Conservation (phyloP, 208 protist genomes). For the Leishmania arabica region DNA sequence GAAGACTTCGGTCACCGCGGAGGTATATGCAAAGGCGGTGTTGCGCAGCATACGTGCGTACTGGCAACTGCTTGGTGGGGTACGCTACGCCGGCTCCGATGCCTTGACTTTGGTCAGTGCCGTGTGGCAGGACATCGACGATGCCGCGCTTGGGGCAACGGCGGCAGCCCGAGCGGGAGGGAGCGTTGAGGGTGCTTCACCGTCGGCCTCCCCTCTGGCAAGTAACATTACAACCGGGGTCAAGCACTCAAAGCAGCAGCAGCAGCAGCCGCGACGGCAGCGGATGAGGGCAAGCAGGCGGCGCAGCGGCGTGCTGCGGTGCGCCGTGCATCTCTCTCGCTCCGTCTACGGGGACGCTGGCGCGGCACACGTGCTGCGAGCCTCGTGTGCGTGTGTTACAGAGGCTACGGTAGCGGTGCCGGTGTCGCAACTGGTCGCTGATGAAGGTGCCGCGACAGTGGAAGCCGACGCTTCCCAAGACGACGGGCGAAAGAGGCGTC, state of each 20-base stretch:
- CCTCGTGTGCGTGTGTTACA: constrained; percentile 32
- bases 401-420: constrained; percentile 16
- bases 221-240: not conserved
- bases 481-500: not conserved
- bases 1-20: constrained; percentile 19
- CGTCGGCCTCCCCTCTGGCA: not conserved
- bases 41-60: constrained; percentile 23
- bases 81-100: constrained; percentile 35
- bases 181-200: not conserved
- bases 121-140: constrained; percentile 14
- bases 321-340: constrained; percentile 30
- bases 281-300: constrained; percentile 8
- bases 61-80: constrained; percentile 31
- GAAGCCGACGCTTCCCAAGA: not conserved
- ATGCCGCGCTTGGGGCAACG: not conserved
- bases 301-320: constrained; percentile 32
- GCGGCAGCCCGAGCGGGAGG: not conserved
- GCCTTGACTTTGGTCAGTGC: constrained; percentile 8
- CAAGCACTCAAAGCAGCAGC: not conserved
- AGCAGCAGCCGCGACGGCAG: not conserved
- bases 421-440: not conserved
- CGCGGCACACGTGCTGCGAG: constrained; percentile 27
- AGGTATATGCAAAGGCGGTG: constrained; percentile 21
- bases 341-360: constrained; percentile 28
- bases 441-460: not conserved